Evolutionary conservation across 441 rosid species (phyloP), one percentile per base, ranked within the genome.

Genomic region (Euphorbia celastroides): DNA sequence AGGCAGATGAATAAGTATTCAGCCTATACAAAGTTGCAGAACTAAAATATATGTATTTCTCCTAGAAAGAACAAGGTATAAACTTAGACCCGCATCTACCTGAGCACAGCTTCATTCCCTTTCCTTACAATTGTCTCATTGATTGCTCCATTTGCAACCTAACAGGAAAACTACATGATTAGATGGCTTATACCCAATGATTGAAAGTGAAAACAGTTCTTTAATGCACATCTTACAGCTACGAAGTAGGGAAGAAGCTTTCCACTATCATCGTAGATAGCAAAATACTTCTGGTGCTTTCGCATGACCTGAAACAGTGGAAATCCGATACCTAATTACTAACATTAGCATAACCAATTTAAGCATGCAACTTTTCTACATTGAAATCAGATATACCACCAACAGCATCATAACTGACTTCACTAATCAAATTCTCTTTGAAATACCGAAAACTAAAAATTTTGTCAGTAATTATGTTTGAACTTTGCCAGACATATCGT

Each of bases 81-180:
- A 68, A 59, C 32, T 62, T 65, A 70, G 56, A 69, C 52, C 67
- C 56, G 66, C 67, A 63, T 57, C 41, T 76, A 93, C 99, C 99
- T 93, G 80, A 93, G 95, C 59, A 93, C 97, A 74, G 99, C 99
- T 83, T 93, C 99, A 81, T 91, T 93, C 76, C 99, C 99, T 82
- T 91, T 84, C 79, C 79, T 82, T 72, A 93, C 99, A 60, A 88
- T 80, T 22, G 36, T 70, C 81, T 89, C 89, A 67, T 89, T 81
- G 69, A 93, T 85, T 60, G 92, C 77, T 72, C 97, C 99, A 83
- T 93, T 93, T 66, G 96, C 99, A 78, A 93, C 97, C 99, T 91
- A 83, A 71, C 75, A 65, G 72, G 69, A 74, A 73, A 52, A 65
- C 23, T 68, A 67, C 27, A 57, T 64, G 61, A 75, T 50, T 57